These are phyloP conservation scores for Boletus sensibilis DNA, from an alignment of 768 basidiomycete species.

Conservation along the genomic window DNA sequence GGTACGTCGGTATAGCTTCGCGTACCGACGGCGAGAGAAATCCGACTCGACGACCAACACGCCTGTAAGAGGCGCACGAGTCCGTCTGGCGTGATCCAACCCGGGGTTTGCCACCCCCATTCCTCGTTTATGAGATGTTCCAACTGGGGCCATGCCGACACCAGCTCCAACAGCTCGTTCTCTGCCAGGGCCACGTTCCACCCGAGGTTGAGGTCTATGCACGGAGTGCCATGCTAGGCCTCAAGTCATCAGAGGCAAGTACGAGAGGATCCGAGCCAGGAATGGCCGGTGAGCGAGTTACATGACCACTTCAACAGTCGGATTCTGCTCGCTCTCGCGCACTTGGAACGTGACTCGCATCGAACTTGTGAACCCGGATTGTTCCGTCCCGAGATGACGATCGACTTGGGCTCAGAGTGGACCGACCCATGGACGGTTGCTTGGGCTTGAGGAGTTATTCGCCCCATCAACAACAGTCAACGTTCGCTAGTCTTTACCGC, in stretches of 20 bases:
- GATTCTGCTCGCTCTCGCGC: too few relatives aligned
- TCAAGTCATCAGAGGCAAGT: slow-evolving; percentile 2
- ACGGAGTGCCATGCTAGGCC: slow-evolving; percentile 2
- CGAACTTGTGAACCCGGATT: too few relatives aligned
- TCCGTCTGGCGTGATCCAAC: slow-evolving; percentile 9
- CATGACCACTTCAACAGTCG: too few relatives aligned
- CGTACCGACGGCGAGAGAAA: slow-evolving; percentile 14
- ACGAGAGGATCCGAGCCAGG: background rate
- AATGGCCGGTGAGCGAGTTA: background rate
- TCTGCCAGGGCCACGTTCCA: slow-evolving; percentile 7
- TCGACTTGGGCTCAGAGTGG: too few relatives aligned
- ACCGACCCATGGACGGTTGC: too few relatives aligned
- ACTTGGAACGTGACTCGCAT: too few relatives aligned
- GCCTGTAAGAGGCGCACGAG: slow-evolving; percentile 1
- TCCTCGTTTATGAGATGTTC: slow-evolving; percentile 4
- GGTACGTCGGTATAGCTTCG: background rate
- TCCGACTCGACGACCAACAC: background rate
- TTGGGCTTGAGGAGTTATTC: too few relatives aligned
- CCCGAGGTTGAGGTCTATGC: background rate
- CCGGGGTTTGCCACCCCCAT: slow-evolving; percentile 2
- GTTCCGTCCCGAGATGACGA: too few relatives aligned
- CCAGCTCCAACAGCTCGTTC: background rate
- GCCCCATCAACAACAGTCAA: too few relatives aligned
- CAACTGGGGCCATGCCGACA: slow-evolving; percentile 7
- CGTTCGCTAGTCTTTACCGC: too few relatives aligned